phyloP scores from a whole-genome alignment of 768 basidiomycete species.

The Leccinum obscurum region DNA sequence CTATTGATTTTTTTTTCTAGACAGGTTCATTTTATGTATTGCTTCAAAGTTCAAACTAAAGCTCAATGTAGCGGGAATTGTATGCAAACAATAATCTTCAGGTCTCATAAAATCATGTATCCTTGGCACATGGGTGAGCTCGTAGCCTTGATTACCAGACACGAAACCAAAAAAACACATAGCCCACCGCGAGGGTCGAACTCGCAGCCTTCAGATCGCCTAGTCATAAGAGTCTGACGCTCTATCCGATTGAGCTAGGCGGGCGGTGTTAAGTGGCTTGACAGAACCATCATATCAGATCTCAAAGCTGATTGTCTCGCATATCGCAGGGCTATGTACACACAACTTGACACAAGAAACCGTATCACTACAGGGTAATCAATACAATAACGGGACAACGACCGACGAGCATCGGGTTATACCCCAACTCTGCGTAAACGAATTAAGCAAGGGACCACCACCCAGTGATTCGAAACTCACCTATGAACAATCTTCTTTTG shows the following conservation, averaged over 20 bases:
- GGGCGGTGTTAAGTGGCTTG: slow-evolving; percentile 31
- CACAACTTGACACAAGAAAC: neutral
- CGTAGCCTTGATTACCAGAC: too few species aligned
- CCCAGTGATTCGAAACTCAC: slow-evolving; percentile 22
- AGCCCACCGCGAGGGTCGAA: slow-evolving; percentile 67
- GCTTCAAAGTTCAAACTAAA: too few species aligned
- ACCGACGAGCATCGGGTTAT: slow-evolving; percentile 4
- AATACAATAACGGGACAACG: neutral
- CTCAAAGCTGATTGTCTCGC: neutral
- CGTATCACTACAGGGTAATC: slow-evolving; percentile 4
- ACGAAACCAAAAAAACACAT: slow-evolving; percentile 13
- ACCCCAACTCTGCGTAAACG: slow-evolving; percentile 32
- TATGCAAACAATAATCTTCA: too few species aligned
- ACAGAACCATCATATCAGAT: neutral
- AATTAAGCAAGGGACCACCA: slow-evolving; percentile 1
- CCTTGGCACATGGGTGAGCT: too few species aligned
- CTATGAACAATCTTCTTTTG: slow-evolving; percentile 60
- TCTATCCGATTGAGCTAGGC: slow-evolving; percentile 71
- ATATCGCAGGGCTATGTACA: neutral
- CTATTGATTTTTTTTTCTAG: slow-evolving; percentile 35
- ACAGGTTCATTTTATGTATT: neutral
- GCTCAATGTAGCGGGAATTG: too few species aligned
- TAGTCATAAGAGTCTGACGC: slow-evolving; percentile 61
- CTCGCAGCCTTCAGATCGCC: slow-evolving; percentile 61
- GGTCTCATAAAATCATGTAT: too few species aligned